A percentile compares a stretch with the other conserved stretches of the same genome.
These are phyloP conservation scores for Teratosphaeria zuluensis DNA, from an alignment of 2,329 filamentous ascomycete species.

Conservation along the genomic window DNA sequence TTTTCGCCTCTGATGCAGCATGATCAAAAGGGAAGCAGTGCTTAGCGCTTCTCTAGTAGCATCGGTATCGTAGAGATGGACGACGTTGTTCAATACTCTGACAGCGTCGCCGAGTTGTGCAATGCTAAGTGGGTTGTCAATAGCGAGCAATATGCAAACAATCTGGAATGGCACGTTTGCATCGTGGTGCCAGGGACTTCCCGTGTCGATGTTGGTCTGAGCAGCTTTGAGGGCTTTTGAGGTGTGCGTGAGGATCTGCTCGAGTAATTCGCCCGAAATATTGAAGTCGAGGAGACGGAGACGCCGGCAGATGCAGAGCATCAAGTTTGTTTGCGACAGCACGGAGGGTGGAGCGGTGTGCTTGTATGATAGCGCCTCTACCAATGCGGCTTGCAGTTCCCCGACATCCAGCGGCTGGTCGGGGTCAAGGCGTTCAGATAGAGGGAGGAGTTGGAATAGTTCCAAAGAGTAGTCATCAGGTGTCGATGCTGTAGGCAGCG, in stretches of 20 bases:
- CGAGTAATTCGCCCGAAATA: conserved; percentile 31
- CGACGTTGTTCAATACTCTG: conserved; percentile 12
- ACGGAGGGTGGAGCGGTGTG: conserved; percentile 36
- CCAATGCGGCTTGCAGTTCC: conserved; percentile 37
- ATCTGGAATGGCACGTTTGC: conserved; percentile 49
- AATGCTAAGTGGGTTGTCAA: conserved; percentile 40
- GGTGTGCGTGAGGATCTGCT: conserved; percentile 36
- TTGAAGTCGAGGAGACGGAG: conserved; percentile 38
- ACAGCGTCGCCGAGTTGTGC: conserved; percentile 40
- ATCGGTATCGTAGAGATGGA: conserved; percentile 9
- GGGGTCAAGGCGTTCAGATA: conserved; percentile 43
- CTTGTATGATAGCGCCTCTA: conserved; percentile 30
- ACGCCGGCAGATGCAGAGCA: conserved; percentile 45
- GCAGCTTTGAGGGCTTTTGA: conserved; percentile 35
- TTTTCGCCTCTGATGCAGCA: conserved; percentile 40
- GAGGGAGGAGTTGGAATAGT: conserved; percentile 39
- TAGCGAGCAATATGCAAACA: conserved; percentile 42
- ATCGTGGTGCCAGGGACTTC: conserved; percentile 46
- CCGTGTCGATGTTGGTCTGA: conserved; percentile 31
- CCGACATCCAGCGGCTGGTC: conserved; percentile 32
- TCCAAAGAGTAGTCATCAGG: conserved; percentile 34
- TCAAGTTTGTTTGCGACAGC: conserved; percentile 44
- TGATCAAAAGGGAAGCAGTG: conserved; percentile 42
- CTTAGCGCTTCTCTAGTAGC: conserved; percentile 39
- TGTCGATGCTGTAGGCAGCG: conserved; percentile 24